These are phyloP conservation scores for Escovopsis sp. DNA, from an alignment of 2,329 filamentous ascomycete genomes.

Conservation along the genomic window DNA sequence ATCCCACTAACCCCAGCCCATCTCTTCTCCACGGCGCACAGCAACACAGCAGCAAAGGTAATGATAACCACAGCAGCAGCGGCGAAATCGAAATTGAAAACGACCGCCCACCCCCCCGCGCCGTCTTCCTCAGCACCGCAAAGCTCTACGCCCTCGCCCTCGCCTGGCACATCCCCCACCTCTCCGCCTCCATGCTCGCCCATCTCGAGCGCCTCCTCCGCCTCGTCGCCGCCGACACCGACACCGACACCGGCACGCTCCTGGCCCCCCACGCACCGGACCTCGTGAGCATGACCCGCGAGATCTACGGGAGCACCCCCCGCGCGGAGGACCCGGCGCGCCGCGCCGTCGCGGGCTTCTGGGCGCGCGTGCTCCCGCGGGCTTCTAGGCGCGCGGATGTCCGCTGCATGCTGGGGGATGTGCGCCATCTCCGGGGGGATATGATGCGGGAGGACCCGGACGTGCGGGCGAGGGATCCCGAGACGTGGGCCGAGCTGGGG, in stretches of 20 bases:
- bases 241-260: neutral
- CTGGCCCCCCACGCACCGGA: conserved; percentile 7
- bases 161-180: conserved; percentile 10
- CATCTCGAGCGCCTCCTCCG: conserved; percentile 10
- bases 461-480: neutral
- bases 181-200: conserved; percentile 7
- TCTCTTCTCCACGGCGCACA: too few species aligned
- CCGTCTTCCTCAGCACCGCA: conserved; percentile 11
- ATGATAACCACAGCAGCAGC: too few species aligned
- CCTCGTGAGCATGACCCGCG: conserved; percentile 7
- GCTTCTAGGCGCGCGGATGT: conserved; percentile 7
- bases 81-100: too few species aligned
- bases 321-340: conserved; percentile 9
- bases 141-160: conserved; percentile 14
- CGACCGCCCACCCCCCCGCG: neutral
- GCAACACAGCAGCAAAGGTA: too few species aligned
- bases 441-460: neutral
- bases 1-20: too few species aligned
- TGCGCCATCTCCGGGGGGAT: conserved; percentile 10
- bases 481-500: neutral
- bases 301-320: conserved; percentile 11
- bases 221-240: conserved; percentile 5
- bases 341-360: conserved; percentile 8
- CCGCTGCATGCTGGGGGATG: conserved; percentile 4
- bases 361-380: conserved; percentile 10